These are phyloP conservation scores for Monosporascus sp. DNA, from an alignment of 2,329 filamentous ascomycete genomes.

Conservation along the genomic window DNA sequence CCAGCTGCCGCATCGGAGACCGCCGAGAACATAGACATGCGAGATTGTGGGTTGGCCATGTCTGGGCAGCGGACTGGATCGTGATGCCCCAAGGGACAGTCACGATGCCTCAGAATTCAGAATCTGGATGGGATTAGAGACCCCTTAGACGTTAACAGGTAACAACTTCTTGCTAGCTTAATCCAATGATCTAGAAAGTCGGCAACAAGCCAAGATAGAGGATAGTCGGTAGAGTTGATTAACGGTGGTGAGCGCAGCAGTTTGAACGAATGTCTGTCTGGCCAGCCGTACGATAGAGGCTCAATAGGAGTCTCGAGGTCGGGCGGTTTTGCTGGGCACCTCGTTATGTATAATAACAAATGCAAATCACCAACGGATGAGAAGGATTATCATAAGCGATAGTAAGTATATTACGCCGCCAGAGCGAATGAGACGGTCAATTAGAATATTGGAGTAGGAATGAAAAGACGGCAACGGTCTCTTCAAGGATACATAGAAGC, in stretches of 20 bases:
- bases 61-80: slow-evolving; percentile 19
- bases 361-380: slow-evolving; percentile 9
- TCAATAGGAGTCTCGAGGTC: neutral
- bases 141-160: neutral
- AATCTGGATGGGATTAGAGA: neutral
- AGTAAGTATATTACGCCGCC: slow-evolving; percentile 36
- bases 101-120: slow-evolving; percentile 20
- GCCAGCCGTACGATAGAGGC: neutral
- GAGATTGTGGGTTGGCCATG: slow-evolving; percentile 50
- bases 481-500: slow-evolving; percentile 1
- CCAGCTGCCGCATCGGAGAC: slow-evolving; percentile 57
- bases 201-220: neutral
- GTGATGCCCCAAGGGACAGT: slow-evolving; percentile 36
- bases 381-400: slow-evolving; percentile 24
- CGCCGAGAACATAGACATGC: slow-evolving; percentile 65
- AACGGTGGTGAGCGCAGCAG: neutral
- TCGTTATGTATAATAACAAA: neutral
- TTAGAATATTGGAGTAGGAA: slow-evolving; percentile 16
- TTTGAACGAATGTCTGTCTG: neutral
- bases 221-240: neutral
- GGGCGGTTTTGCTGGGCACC: neutral
- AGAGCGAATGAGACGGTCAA: slow-evolving; percentile 53
- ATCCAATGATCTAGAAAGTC: neutral
- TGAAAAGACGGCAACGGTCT: slow-evolving; percentile 5
- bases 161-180: neutral